Percentiles rank a stretch among this genome's conserved stretches.
Conservation (phyloP, 805 yeast species). For the Starmerella ratchasimensis region DNA sequence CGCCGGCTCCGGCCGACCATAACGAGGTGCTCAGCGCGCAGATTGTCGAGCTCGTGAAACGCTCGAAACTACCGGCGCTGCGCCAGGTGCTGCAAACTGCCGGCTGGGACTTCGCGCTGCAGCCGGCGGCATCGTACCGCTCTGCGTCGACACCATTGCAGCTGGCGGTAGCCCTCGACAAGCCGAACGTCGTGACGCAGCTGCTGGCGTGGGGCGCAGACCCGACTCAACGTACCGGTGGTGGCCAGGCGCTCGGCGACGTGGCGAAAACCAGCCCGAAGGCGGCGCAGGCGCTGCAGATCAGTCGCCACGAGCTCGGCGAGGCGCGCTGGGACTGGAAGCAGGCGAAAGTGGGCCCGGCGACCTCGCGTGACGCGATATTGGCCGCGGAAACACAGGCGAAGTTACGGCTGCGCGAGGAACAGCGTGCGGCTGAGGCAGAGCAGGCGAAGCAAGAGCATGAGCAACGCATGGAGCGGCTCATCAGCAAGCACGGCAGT, state of each 20-base stretch:
- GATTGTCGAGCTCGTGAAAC: constrained; percentile 45
- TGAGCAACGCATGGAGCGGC: constrained; percentile 19
- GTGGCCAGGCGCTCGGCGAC: constrained; percentile 59
- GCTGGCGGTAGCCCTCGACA: constrained; percentile 56
- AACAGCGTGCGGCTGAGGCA: constrained; percentile 16
- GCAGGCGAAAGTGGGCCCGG: constrained; percentile 47
- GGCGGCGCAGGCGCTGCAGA: constrained; percentile 43
- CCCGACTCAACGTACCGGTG: constrained; percentile 42
- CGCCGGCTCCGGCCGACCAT: not conserved
- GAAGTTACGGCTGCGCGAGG: constrained; percentile 16
- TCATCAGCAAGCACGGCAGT: constrained; percentile 21
- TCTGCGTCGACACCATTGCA: constrained; percentile 65
- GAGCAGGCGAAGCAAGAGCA: constrained; percentile 15
- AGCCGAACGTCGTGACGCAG: constrained; percentile 48
- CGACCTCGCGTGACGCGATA: constrained; percentile 28
- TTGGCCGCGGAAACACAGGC: constrained; percentile 21
- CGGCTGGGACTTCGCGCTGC: constrained; percentile 38
- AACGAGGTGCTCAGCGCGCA: constrained; percentile 45
- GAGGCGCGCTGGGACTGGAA: constrained; percentile 61
- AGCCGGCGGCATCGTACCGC: constrained; percentile 40
- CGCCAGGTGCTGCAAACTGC: constrained; percentile 47
- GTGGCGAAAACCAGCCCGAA: constrained; percentile 33
- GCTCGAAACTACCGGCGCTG: constrained; percentile 64
- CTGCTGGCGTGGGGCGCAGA: constrained; percentile 58
- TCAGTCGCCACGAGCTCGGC: constrained; percentile 54